Conservation (phyloP, 2,329 filamentous ascomycete species). For the Nannizzia gypsea region DNA sequence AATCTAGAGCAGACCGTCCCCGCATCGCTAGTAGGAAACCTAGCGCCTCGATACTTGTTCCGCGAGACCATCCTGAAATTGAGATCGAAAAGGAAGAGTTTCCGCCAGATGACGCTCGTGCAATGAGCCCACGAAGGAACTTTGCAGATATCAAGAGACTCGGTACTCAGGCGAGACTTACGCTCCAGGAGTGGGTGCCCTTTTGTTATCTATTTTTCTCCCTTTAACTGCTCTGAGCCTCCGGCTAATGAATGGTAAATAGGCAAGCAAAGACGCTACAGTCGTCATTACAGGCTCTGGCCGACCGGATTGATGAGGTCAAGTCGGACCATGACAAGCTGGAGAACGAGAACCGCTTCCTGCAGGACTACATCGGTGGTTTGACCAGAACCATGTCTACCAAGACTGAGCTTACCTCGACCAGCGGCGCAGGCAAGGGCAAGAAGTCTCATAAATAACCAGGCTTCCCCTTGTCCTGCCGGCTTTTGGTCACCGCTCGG, state of each 20-base stretch:
- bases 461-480: too few species aligned
- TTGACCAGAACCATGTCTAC: conserved; percentile 62
- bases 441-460: conserved; percentile 32
- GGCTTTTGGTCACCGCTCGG: background rate
- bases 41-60: conserved; percentile 72
- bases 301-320: conserved; percentile 88
- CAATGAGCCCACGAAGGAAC: conserved; percentile 87
- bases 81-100: conserved; percentile 63
- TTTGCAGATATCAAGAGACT: conserved; percentile 83
- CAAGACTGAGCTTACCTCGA: conserved; percentile 44
- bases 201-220: background rate
- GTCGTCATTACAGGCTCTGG: conserved; percentile 75
- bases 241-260: background rate
- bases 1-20: conserved; percentile 46
- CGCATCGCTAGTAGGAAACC: conserved; percentile 61
- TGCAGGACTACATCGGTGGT: conserved; percentile 96
- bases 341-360: conserved; percentile 89
- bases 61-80: conserved; percentile 61
- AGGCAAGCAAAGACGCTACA: conserved; percentile 85
- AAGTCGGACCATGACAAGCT: conserved; percentile 93
- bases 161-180: conserved; percentile 63
- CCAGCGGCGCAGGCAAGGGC: conserved; percentile 37
- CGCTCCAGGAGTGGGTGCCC: conserved; percentile 47
- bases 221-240: background rate
- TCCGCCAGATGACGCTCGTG: conserved; percentile 75